These are phyloP conservation scores for Polygonum maritimum DNA, from an alignment of 148 eudicot genomes.

Conservation along the genomic window DNA sequence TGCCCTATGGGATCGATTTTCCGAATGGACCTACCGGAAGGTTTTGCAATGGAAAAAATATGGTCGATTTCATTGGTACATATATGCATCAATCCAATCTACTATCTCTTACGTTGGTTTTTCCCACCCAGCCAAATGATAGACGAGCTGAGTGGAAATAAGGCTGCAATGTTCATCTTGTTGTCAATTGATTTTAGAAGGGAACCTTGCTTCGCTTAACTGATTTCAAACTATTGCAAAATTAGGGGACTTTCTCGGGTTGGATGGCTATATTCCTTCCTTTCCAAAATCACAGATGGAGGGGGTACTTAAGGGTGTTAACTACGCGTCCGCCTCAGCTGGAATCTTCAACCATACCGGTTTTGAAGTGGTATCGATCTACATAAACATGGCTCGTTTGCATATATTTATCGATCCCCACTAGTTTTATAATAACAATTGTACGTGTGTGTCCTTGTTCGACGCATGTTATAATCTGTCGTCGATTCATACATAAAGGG, in stretches of 20 bases:
- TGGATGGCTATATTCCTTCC: not conserved
- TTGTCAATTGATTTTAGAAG: no score
- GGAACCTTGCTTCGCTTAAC: no score
- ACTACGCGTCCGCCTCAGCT: not conserved
- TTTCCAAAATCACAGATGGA: not conserved
- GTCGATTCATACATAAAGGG: conserved; percentile 13
- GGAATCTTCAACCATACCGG: not conserved
- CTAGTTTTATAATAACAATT: no score
- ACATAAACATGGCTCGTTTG: not conserved
- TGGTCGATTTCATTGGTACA: conserved; percentile 20
- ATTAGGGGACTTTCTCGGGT: not conserved
- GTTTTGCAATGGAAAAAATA: conserved; percentile 25
- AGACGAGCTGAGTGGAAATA: no score
- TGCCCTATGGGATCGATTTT: not conserved
- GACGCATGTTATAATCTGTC: not conserved
- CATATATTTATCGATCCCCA: no score
- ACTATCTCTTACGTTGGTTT: no score
- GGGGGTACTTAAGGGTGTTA: not conserved
- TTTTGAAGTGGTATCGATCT: not conserved
- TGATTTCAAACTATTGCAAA: not conserved
- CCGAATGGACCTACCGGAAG: conserved; percentile 25
- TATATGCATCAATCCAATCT: no score
- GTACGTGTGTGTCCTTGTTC: not conserved
- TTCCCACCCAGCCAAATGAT: no score
- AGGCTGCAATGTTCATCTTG: no score